These are phyloP conservation scores for Dichotomopilus funicola DNA, from an alignment of 2,329 filamentous ascomycete genomes.

Conservation along the genomic window DNA sequence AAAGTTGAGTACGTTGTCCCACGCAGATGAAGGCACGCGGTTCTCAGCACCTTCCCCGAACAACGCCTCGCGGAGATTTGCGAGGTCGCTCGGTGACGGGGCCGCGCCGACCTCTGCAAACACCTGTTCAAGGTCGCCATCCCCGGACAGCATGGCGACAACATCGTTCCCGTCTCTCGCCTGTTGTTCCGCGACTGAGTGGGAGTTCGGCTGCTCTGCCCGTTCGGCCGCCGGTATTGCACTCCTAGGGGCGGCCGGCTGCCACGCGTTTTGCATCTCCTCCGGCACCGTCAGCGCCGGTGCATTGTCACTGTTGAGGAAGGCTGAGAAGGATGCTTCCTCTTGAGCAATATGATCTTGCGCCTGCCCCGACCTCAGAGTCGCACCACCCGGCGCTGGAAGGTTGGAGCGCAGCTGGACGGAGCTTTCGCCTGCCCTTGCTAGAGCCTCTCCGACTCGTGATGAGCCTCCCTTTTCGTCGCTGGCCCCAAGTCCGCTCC, in stretches of 20 bases:
- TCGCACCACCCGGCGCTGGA: slow-evolving; percentile 7
- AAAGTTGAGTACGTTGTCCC: slow-evolving; percentile 47
- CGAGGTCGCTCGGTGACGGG: slow-evolving; percentile 27
- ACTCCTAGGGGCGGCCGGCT: slow-evolving; percentile 2
- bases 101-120: slow-evolving; percentile 20
- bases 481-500: slow-evolving; percentile 7
- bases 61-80: slow-evolving; percentile 33
- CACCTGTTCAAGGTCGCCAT: slow-evolving; percentile 23
- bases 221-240: background rate
- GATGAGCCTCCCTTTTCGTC: slow-evolving; percentile 23
- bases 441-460: slow-evolving; percentile 12
- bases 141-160: slow-evolving; percentile 31
- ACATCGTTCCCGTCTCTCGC: slow-evolving; percentile 35
- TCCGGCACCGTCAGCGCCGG: slow-evolving; percentile 19
- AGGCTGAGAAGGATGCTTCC: slow-evolving; percentile 33
- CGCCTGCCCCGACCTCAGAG: slow-evolving; percentile 26
- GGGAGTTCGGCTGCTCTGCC: background rate
- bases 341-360: slow-evolving; percentile 27
- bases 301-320: slow-evolving; percentile 28
- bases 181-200: slow-evolving; percentile 31
- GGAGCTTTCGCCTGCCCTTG: slow-evolving; percentile 21
- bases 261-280: slow-evolving; percentile 18
- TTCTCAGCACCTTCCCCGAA: slow-evolving; percentile 28
- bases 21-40: slow-evolving; percentile 25
- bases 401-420: slow-evolving; percentile 13